Evolutionary conservation across 1,139 yeast species (phyloP).

Genomic region (Zygoascus meyerae): DNA sequence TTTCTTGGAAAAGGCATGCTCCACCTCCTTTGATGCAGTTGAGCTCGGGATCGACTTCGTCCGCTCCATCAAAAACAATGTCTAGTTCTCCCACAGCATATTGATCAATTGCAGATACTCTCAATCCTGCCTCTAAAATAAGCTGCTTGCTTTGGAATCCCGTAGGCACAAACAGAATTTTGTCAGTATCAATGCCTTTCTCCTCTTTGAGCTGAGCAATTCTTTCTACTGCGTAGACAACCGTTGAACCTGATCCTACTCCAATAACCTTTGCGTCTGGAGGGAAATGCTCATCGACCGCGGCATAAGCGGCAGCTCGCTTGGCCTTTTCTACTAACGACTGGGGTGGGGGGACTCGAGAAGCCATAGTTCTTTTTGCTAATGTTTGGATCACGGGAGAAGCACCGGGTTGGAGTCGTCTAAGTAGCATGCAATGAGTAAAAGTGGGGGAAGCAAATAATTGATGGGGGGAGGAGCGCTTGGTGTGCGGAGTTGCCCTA

Average conservation of each 20-base stretch:
- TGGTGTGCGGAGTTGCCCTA: neutral
- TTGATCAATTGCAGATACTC: slow-evolving; percentile 77
- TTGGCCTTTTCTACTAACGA: slow-evolving; percentile 55
- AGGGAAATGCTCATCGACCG: slow-evolving; percentile 86
- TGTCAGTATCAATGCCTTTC: slow-evolving; percentile 22
- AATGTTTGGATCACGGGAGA: neutral
- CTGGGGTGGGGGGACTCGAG: slow-evolving; percentile 10
- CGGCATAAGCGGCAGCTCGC: slow-evolving; percentile 80
- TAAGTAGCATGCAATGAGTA: neutral
- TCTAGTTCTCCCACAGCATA: slow-evolving; percentile 60
- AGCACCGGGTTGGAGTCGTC: neutral
- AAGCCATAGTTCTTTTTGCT: slow-evolving; percentile 8
- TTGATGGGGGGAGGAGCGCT: slow-evolving; percentile 1
- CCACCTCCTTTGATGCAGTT: slow-evolving; percentile 98
- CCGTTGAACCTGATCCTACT: slow-evolving; percentile 95
- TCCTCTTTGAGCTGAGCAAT: slow-evolving; percentile 65
- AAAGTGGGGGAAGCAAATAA: neutral
- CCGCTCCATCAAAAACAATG: slow-evolving; percentile 97
- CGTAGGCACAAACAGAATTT: slow-evolving; percentile 74
- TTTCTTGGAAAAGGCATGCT: slow-evolving; percentile 95
- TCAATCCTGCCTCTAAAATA: slow-evolving; percentile 74
- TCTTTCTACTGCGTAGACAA: slow-evolving; percentile 91
- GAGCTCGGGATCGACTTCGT: slow-evolving; percentile 77
- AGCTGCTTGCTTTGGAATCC: slow-evolving; percentile 92
- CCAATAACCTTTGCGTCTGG: slow-evolving; percentile 71